Base-by-base conservation (phyloP, 1,284 basidiomycete species). In the Austroboletus rostrupii region DNA sequence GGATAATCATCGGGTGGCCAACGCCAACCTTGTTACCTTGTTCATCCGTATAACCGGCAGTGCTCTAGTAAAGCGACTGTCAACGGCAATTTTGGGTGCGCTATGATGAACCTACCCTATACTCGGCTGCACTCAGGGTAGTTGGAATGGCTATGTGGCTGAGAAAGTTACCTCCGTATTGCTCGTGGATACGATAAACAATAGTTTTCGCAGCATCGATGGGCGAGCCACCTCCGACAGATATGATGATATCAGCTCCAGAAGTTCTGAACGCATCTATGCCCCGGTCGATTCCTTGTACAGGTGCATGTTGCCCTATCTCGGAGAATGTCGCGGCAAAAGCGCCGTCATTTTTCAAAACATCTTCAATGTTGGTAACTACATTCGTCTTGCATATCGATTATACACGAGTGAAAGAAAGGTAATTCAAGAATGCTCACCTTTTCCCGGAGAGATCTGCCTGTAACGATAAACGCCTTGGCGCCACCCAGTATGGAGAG, bases 71-170 rank as follows among this genome's bases (percentile, higher is more conserved):
- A 16, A 53, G 61, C 55, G 53, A 17, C 47, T 49, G 43, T 16
- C 23, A 44, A 49, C 29, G 44, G 32, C 40, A 31, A 11, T 13
- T 32, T n/a, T 13, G 9, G 10, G 23, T 10, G 21, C 47, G 36
- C 5, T 8, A 62, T n/a, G 21, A 41, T 16, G 16, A 26, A 43
- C 76, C 52, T 54, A 83, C 85, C 43, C 76, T 76, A 60, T 86
- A 87, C 61, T 92, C 89, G 1, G 90, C 90, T 2, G 88, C 88
- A 55, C 85, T 88, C 29, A 92, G 70, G 7, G 90, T 91, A 2
- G 90, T 92, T 0, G 90, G 90, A 46, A 92, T 81, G 5, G 88
- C 85, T 50, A 92, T 83, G 57, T 85, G 79, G 31, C 53, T 59
- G 59, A 74, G 48, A 69, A 72, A 59, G 58, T 73, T 50, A 3